These are phyloP conservation scores for Ananas comosus DNA, from an alignment of 176 grass and related monocot species.

Conservation along the genomic window DNA sequence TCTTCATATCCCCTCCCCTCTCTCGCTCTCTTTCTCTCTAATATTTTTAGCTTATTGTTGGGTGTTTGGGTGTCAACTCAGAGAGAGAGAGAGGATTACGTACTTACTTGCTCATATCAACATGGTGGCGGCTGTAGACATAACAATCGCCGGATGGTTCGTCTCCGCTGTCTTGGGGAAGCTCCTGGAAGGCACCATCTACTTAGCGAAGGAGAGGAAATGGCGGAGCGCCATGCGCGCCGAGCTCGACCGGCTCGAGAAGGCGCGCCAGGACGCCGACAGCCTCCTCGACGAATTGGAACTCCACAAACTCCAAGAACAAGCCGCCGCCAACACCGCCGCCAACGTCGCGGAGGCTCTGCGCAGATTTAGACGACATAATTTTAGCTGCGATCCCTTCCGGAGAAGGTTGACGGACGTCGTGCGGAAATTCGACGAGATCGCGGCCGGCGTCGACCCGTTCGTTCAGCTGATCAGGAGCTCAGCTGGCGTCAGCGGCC, in stretches of 20 bases:
- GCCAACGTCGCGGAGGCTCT: not conserved
- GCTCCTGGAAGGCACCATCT: not conserved
- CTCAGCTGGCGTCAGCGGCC: not conserved
- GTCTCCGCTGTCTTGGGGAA: not conserved
- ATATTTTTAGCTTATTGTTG: not conserved
- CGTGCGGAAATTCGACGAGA: not conserved
- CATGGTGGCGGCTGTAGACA: not conserved
- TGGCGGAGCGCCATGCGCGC: constrained; percentile 8
- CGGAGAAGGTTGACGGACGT: constrained; percentile 4
- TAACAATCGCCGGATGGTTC: constrained; percentile 8
- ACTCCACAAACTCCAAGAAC: not conserved
- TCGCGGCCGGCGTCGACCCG: not conserved
- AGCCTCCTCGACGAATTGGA: constrained; percentile 25
- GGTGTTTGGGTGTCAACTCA: not conserved
- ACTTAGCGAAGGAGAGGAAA: constrained; percentile 10
- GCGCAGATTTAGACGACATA: too few species aligned
- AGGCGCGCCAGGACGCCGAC: not conserved
- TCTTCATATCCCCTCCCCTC: too few species aligned
- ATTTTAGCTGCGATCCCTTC: too few species aligned
- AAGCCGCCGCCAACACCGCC: not conserved
- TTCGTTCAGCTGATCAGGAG: constrained; percentile 8
- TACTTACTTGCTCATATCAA: not conserved
- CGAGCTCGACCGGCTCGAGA: not conserved
- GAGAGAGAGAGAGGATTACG: not conserved
- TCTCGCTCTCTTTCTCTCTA: too few species aligned